Base-by-base conservation (phyloP, 2,329 filamentous ascomycete species). In the Dothistroma septosporum region DNA sequence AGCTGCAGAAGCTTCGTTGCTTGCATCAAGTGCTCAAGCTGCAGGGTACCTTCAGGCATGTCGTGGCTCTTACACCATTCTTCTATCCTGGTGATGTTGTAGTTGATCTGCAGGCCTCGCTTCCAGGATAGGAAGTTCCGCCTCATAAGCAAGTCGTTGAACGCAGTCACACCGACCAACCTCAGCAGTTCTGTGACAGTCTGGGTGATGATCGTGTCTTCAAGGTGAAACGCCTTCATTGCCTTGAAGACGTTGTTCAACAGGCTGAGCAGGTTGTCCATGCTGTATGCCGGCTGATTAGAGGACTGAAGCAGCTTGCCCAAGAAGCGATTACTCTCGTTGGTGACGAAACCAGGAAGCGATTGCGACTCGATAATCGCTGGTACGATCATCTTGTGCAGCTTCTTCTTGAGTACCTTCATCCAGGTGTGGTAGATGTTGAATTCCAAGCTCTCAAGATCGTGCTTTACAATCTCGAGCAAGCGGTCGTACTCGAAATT, bases 361-460 rank as follows among this genome's bases (percentile, higher is more conserved):
- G 94, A 97, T 77, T 99, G 94, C 53, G 93, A 97, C 77, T 99
- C 94, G 72, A 99, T 99, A 75, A 99, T 99, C 59, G 94, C 94
- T 1, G 94, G 94, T 57, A 99, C 96, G 72, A 99, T 95, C 94
- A 99, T 99, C 85, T 97, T 97, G 72, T 95, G 91, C 65, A 99
- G 84, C 80, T 96, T 96, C 86, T 97, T 97, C 85, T 99, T 99
- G 73, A 99, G 81, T 60, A 97, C 91, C 83, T 99, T 99, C 94
- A 99, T 99, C 94, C 94, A 99, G 28, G 94, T 99, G 79, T 99
- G 94, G 78, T 99, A 99, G 71, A 99, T 99, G 81, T 99, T 99
- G 82, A 99, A 99, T 79, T 99, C 94, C 65, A 99, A 83, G 77
- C 91, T 96, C 80, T 99, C 94, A 55, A 99, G 82, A 75, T 99